Conservation (phyloP, 2,329 filamentous ascomycete genomes). For the Fusarium beomiforme region DNA sequence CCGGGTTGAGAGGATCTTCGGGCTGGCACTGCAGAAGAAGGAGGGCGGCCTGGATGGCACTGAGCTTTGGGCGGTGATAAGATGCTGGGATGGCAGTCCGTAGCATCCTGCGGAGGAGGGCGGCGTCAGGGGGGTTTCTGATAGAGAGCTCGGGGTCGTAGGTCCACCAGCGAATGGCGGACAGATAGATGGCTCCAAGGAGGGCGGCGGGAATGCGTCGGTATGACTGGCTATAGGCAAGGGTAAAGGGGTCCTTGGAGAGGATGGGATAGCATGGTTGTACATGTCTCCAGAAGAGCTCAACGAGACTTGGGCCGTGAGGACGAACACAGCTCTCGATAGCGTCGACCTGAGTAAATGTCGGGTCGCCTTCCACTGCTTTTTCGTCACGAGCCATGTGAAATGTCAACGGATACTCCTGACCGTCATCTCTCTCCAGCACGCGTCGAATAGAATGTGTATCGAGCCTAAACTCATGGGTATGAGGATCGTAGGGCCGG, state of each 20-base stretch:
- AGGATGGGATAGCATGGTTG: constrained; percentile 64
- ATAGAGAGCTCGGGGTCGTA: constrained; percentile 52
- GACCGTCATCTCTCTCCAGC: constrained; percentile 58
- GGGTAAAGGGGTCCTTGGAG: constrained; percentile 63
- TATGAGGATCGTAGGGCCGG: constrained; percentile 62
- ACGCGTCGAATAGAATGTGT: constrained; percentile 69
- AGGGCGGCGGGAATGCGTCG: constrained; percentile 62
- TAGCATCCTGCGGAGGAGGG: constrained; percentile 38
- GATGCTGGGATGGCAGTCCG: constrained; percentile 41
- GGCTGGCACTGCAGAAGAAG: constrained; percentile 44
- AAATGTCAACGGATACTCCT: constrained; percentile 48
- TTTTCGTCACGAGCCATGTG: constrained; percentile 47
- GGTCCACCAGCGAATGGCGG: constrained; percentile 64
- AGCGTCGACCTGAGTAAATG: constrained; percentile 47
- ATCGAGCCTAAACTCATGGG: constrained; percentile 58
- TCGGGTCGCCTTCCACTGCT: constrained; percentile 42
- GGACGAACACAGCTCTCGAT: constrained; percentile 68
- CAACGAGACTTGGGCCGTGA: constrained; percentile 67
- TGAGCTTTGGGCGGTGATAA: constrained; percentile 45
- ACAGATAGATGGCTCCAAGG: constrained; percentile 64
- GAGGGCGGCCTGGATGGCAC: constrained; percentile 44
- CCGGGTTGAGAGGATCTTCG: constrained; percentile 48
- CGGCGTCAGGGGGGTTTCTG: constrained; percentile 40
- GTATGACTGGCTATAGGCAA: constrained; percentile 62
- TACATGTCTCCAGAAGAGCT: constrained; percentile 69